These are phyloP conservation scores for Solanum chacoense DNA, from an alignment of 305 asterid genomes.

Conservation along the genomic window DNA sequence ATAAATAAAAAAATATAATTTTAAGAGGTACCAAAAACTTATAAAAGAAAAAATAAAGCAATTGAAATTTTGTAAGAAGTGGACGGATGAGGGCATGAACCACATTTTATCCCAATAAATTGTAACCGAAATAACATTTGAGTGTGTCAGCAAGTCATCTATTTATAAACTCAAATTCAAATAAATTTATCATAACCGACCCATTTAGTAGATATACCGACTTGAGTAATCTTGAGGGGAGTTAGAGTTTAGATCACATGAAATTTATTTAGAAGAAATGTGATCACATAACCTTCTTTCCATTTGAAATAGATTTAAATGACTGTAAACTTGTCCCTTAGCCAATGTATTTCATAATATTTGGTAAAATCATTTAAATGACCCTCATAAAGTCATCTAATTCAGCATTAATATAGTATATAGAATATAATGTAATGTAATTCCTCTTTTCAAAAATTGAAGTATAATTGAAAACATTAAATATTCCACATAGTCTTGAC, in stretches of 20 bases:
- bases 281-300: neutral
- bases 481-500: neutral
- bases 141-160: neutral
- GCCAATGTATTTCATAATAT: neutral
- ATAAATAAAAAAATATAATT: too few relatives aligned
- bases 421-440: too few relatives aligned
- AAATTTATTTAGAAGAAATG: neutral
- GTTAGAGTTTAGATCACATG: neutral
- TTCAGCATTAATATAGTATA: neutral
- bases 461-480: too few relatives aligned
- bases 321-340: neutral
- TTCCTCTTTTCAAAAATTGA: neutral
- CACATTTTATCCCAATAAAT: neutral
- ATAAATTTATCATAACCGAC: too few relatives aligned
- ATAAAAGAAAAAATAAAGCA: neutral
- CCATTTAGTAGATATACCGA: neutral
- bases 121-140: neutral
- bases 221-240: neutral
- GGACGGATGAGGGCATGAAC: neutral
- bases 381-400: neutral
- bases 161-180: too few relatives aligned
- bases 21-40: neutral
- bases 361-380: too few relatives aligned
- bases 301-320: neutral
- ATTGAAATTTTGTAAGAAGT: neutral